Conservation (phyloP, 768 basidiomycete genomes). For the Lentinula raphanica region DNA sequence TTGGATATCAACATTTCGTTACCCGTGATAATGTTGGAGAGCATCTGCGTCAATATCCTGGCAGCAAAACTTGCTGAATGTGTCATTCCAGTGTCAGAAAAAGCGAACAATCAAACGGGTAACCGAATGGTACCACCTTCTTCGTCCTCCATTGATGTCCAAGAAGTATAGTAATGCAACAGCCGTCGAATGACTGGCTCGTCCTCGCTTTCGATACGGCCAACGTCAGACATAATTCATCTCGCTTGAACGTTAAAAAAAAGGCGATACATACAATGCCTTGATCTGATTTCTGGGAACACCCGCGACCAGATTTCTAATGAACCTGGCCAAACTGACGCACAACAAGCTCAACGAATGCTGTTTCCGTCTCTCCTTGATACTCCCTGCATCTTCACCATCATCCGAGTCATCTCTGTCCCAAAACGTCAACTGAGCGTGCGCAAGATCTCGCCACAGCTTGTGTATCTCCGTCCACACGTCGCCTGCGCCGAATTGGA, state of each 20-base stretch:
- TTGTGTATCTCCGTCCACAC: conserved; percentile 53
- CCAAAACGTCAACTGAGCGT: conserved; percentile 47
- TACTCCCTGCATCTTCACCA: conserved; percentile 22
- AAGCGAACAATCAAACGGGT: not conserved
- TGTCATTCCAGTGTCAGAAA: not conserved
- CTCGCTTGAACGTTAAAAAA: not conserved
- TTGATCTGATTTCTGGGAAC: conserved; percentile 63
- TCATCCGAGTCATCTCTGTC: conserved; percentile 43
- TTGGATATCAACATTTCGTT: conserved; percentile 53
- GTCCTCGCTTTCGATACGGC: conserved; percentile 43
- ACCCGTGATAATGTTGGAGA: conserved; percentile 80
- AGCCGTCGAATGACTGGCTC: conserved; percentile 67
- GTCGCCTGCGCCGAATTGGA: not conserved
- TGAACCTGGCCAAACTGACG: conserved; percentile 65
- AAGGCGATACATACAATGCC: conserved; percentile 56
- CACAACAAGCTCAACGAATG: conserved; percentile 34
- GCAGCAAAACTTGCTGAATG: conserved; percentile 58
- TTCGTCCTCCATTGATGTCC: conserved; percentile 58
- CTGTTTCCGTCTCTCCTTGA: conserved; percentile 25
- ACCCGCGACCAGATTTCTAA: conserved; percentile 79
- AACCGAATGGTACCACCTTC: conserved; percentile 37
- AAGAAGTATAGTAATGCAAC: conserved; percentile 73
- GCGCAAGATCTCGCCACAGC: conserved; percentile 51
- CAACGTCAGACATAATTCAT: not conserved
- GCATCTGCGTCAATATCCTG: conserved; percentile 66